Base-by-base conservation (phyloP, 768 basidiomycete genomes). In the Calocybe cyanea region DNA sequence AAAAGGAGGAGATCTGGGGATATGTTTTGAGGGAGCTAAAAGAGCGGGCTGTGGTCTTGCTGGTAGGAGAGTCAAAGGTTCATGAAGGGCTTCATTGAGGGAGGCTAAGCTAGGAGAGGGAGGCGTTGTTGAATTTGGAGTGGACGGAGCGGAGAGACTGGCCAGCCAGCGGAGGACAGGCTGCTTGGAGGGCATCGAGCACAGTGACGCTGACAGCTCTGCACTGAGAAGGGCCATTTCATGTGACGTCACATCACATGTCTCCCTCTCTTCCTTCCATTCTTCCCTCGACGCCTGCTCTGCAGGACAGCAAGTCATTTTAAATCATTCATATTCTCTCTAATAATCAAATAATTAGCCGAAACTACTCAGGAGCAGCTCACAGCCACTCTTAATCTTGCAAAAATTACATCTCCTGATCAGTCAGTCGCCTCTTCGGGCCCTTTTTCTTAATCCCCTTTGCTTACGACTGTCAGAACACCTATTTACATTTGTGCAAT, bases 401-500 rank as follows among this genome's bases (percentile, higher is more conserved):
- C 75, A 2, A 78, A 78, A 41, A 77, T 81, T 24, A 85, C 87
- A 0, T 74, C 73, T 20, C 83, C 87, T 9, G 56, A 72, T 41
- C 78, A 85, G 87, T 88, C 33, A 49, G 25, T 38, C 5, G 15
- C 28, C 7, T 15, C 15, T n/a, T 13, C 45, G 35, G 8, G 11
- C 7, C 41, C 33, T 20, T 17, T 8, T n/a, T 11, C 25, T 28
- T 11, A 11, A 5, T 28, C 25, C 6, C 25, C 13, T 4, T 28
- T 41, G 33, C 40, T 0, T 37, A 44, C 9, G 48, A n/a, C 14
- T 1, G 14, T 49, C 38, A 90, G 88, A 51, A 89, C 87, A 2
- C 80, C 86, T 0, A 85, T 91, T n/a, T 87, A 78, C 59, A 88
- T 91, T 45, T 91, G 88, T 54, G 82, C 73, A 3, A 67, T 85